These are phyloP conservation scores for Aspergillus sojae DNA, from an alignment of 2,329 filamentous ascomycete genomes.

Conservation along the genomic window DNA sequence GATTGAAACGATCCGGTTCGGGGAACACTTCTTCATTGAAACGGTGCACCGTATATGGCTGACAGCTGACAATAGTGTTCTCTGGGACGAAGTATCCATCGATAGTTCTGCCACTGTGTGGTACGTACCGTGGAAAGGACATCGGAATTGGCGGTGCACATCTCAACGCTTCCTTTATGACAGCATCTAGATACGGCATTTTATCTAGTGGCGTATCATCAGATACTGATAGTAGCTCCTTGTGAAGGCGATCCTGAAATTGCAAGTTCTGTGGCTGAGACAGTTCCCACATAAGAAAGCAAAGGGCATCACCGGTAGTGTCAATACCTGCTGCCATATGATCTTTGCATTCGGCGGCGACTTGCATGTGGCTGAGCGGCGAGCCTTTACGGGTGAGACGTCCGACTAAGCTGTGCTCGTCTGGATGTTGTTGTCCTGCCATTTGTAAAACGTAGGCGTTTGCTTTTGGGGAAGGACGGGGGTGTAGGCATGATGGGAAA, in stretches of 20 bases:
- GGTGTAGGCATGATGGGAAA: constrained; percentile 54
- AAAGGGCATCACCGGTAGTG: constrained; percentile 70
- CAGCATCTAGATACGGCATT: constrained; percentile 63
- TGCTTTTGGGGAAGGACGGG: constrained; percentile 61
- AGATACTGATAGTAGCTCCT: constrained; percentile 54
- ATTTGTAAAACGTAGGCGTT: constrained; percentile 62
- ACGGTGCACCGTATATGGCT: constrained; percentile 42
- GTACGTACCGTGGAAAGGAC: constrained; percentile 51
- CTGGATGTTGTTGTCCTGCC: constrained; percentile 49
- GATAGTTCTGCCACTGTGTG: constrained; percentile 43
- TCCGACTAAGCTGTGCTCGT: constrained; percentile 60
- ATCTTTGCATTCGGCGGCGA: constrained; percentile 70
- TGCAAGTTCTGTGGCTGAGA: constrained; percentile 59
- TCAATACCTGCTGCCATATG: constrained; percentile 74
- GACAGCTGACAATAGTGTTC: constrained; percentile 42
- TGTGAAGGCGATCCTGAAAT: constrained; percentile 56
- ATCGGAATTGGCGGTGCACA: constrained; percentile 58
- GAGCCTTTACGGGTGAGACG: constrained; percentile 58
- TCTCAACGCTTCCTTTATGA: constrained; percentile 64
- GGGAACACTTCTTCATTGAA: constrained; percentile 33
- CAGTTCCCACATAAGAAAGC: constrained; percentile 72
- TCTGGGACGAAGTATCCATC: constrained; percentile 38
- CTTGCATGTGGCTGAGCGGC: constrained; percentile 55
- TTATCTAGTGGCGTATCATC: constrained; percentile 36
- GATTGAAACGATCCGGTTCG: constrained; percentile 32